Evolutionary conservation across 345 rosid genomes (phyloP).

Genomic region (Camelina laxa): DNA sequence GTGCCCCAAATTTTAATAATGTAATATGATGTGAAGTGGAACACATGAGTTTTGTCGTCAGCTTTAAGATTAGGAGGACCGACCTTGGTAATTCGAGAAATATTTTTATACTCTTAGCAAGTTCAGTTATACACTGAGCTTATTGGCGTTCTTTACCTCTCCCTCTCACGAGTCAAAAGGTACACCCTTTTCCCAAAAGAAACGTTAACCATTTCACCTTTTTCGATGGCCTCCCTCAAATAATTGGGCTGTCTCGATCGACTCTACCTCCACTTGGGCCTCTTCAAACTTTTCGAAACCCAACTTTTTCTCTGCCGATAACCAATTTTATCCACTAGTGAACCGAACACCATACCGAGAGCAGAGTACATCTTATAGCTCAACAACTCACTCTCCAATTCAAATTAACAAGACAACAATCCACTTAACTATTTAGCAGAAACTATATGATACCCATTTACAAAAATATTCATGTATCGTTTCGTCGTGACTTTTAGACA

Average conservation of each 20-base stretch:
- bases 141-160: too few relatives aligned
- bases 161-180: too few relatives aligned
- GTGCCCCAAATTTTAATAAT: too few relatives aligned
- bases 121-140: too few relatives aligned
- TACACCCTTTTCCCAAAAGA: background rate
- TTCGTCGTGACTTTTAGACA: background rate
- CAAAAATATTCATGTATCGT: background rate
- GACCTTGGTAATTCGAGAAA: too few relatives aligned
- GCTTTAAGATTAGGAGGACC: too few relatives aligned
- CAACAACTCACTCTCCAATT: background rate
- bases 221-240: too few relatives aligned
- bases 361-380: background rate
- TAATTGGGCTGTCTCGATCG: too few relatives aligned
- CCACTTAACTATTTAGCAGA: background rate
- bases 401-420: background rate
- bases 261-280: background rate
- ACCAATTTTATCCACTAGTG: background rate
- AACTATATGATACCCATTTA: background rate
- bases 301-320: background rate
- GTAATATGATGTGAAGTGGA: too few relatives aligned
- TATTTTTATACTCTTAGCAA: too few relatives aligned
- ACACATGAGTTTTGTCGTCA: too few relatives aligned
- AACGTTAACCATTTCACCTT: too few relatives aligned
- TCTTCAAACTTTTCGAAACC: background rate
- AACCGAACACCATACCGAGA: background rate